These are phyloP conservation scores for Rhododendron griersonianum DNA, from an alignment of 148 eudicot species.

Conservation along the genomic window DNA sequence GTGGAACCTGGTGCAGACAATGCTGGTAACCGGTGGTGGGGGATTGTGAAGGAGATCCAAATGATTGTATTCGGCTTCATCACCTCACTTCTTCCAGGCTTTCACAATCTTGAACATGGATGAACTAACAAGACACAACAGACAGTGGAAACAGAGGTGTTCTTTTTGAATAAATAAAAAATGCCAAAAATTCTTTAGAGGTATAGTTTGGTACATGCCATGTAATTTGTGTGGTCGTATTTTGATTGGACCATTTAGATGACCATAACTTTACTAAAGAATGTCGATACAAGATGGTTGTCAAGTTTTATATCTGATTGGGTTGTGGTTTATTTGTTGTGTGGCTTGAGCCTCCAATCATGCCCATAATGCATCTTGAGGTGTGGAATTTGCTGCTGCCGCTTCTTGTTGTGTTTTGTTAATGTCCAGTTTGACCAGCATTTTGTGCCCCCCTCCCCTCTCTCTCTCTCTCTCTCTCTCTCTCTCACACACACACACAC, in stretches of 20 bases:
- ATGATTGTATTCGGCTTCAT: conserved; percentile 97
- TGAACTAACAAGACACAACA: background rate
- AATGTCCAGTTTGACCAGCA: background rate
- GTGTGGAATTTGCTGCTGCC: background rate
- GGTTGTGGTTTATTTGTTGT: background rate
- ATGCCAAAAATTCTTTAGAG: background rate
- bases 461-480: background rate
- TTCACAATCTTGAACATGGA: conserved; percentile 62
- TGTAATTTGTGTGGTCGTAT: background rate
- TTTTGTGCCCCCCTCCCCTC: too few species aligned
- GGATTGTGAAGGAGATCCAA: conserved; percentile 88
- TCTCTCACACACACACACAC: background rate
- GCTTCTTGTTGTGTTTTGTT: background rate
- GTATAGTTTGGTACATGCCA: background rate
- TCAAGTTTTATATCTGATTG: background rate
- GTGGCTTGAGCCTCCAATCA: background rate
- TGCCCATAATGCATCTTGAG: background rate
- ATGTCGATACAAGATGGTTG: background rate
- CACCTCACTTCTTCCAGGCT: conserved; percentile 95
- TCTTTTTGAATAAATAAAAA: background rate
- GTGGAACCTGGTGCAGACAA: conserved; percentile 45
- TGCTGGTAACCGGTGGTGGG: conserved; percentile 87
- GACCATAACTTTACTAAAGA: background rate
- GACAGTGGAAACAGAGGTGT: background rate
- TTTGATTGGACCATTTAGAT: background rate